phyloP scores from a whole-genome alignment of 73 alveolate genomes.

The Paramecium tetraurelia region DNA sequence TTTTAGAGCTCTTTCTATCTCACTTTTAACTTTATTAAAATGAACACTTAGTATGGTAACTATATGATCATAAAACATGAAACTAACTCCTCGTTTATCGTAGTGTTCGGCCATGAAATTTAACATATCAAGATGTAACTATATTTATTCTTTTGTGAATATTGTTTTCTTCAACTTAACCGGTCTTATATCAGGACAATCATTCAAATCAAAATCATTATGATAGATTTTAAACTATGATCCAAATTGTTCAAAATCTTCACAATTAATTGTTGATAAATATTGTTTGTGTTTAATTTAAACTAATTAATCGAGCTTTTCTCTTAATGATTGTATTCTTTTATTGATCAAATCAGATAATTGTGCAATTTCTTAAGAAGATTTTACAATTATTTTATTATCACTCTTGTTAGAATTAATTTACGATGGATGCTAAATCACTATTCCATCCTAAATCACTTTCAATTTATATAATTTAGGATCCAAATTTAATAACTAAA shows the following conservation, averaged over 20 bases:
- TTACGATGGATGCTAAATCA: background rate
- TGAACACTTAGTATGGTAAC: background rate
- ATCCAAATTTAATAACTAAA: background rate
- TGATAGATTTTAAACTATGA: background rate
- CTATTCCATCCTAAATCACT: background rate
- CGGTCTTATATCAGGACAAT: background rate
- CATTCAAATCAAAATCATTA: constrained; percentile 1
- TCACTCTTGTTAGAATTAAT: background rate
- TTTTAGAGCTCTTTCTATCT: background rate
- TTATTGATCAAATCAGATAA: background rate
- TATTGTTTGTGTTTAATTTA: background rate
- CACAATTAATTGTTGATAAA: background rate
- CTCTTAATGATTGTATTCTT: background rate
- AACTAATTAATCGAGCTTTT: background rate
- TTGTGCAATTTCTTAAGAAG: background rate
- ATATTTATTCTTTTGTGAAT: background rate
- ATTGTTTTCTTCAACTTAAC: background rate
- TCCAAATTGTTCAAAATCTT: background rate
- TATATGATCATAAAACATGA: background rate
- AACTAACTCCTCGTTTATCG: constrained; percentile 1
- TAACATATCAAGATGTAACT: background rate
- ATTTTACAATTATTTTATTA: background rate
- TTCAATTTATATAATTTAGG: background rate
- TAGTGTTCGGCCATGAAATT: background rate
- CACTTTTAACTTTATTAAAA: background rate